Base-by-base conservation (phyloP, 23 red algal species). In the Cyanidiococcus yangmingshanensis region DNA sequence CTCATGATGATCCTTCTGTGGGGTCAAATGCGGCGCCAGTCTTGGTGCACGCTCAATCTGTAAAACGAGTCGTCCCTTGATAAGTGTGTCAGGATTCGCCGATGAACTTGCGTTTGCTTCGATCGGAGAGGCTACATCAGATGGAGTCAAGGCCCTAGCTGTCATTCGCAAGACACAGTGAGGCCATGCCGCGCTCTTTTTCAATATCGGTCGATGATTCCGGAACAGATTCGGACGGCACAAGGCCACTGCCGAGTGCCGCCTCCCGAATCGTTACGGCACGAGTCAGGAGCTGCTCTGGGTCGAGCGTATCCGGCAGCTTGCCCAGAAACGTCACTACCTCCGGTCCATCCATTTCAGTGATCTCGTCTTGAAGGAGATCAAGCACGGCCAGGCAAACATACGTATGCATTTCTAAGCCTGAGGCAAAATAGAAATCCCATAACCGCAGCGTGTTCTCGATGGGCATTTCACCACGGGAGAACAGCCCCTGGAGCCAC, bases 331-430 rank as follows among this genome's bases (percentile, higher is more conserved):
- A 57, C 31, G 77, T 57, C 27, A 83, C 26, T 68, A 95, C 86
- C 51, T 95, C 91, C 16, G 82, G 54, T 51, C 85, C 91, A n/a
- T 95, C 91, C 76, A 88, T 77, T 51, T 95, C 91, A 37, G 75
- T 40, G 37, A 95, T 75, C 76, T 95, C 82, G 35, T 85, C 82
- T 76, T 95, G 82, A 29, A 95, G 58, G 80, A 77, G 76, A 57
- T 90, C 83, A 2, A 95, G 67, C 58, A 90, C 80, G 21, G 88
- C 91, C 32, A 95, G 78, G 80, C 91, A 95, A 24, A 95, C 91
- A 76, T 75, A 95, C 33, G 87, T 79, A 74, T 95, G 91, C 51
- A 89, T 80, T 59, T 67, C 40, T 21, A 90, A 75, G 25, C 82
- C 83, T 38, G 54, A 71, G 18, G 86, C 75, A 41, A 95, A 87